phyloP scores from a whole-genome alignment of 2,329 filamentous ascomycete species.

The Furcasterigmium sp. region DNA sequence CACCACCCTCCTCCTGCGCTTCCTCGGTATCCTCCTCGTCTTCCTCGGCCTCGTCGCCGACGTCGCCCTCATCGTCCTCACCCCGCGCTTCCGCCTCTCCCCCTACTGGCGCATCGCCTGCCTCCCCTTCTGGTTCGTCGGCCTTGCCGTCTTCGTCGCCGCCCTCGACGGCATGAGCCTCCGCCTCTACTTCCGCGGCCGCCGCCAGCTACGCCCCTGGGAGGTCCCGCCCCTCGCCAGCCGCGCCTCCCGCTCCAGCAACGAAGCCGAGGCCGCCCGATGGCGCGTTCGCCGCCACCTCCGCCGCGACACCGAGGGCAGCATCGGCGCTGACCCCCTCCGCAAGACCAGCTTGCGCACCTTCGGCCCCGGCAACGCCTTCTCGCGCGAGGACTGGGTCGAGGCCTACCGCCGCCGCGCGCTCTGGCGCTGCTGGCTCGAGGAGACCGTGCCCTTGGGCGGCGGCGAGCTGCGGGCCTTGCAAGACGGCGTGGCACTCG shows the following conservation, averaged over 20 bases:
- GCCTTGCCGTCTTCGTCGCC: conserved; percentile 25
- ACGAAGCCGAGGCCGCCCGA: conserved; percentile 24
- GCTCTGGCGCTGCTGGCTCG: conserved; percentile 15
- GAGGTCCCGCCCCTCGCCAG: conserved; percentile 18
- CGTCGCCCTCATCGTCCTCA: conserved; percentile 24
- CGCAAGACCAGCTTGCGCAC: conserved; percentile 15
- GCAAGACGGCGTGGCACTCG: conserved; percentile 21
- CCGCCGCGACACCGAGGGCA: conserved; percentile 9
- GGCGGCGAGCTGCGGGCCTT: conserved; percentile 18
- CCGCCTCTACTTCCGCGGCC: conserved; percentile 22
- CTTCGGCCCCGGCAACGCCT: conserved; percentile 19
- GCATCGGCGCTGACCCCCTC: conserved; percentile 13
- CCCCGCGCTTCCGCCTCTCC: conserved; percentile 6
- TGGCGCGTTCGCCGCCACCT: conserved; percentile 8
- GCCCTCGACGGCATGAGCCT: conserved; percentile 30
- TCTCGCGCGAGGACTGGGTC: conserved; percentile 15
- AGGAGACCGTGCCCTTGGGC: conserved; percentile 14
- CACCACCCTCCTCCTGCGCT: conserved; percentile 22
- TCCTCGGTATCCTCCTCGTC: conserved; percentile 15
- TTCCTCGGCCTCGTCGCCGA: conserved; percentile 21
- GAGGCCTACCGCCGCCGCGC: conserved; percentile 14
- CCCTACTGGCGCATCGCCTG: conserved; percentile 21
- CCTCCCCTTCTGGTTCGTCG: conserved; percentile 27
- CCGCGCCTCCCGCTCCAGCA: conserved; percentile 9
- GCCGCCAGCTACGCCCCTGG: conserved; percentile 32